Base-by-base conservation (phyloP, 768 basidiomycete species). In the Pleurotus platypus region DNA sequence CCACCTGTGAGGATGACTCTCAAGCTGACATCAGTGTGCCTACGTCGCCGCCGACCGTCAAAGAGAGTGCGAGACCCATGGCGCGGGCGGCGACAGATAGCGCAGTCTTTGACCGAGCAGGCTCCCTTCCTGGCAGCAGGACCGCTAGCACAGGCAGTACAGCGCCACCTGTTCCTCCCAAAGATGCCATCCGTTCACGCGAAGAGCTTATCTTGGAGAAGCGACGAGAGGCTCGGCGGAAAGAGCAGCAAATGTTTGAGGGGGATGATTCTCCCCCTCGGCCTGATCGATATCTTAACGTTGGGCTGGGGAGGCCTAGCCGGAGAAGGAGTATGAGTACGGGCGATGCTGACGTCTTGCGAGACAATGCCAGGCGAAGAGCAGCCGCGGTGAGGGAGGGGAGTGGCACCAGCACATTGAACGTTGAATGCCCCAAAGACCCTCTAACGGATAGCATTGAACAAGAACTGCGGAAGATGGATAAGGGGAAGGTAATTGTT, bases 281-380 rank as follows among this genome's bases (percentile, higher is more conserved):
- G 59, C 57, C n/a, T 59, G 63, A 39, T 58, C 57, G 61, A 49
- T 58, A 69, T 35, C 65, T 76, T 26, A 75, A 73, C 0, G 71
- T 75, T 40, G 75, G 40, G 24, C 54, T 55, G 16, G 64, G 80
- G 22, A 71, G 86, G 40, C 84, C 85, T 9, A 82, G 77, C 55
- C 75, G 81, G 55, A 75, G 90, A 61, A 76, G 89, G 55, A 94
- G 89, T 67, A 82, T 84, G 78, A 92, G 89, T 64, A 91, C 89
- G 1, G 85, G 87, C 7, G 92, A 92, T 67, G 85, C 82, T 2
- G 80, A 86, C 46, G 73, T 77, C 47, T 60, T 78, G 46, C 65
- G 68, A 20, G 69, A 70, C 4, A 63, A 64, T 13, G 69, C 72
- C 42, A 67, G 73, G 62, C 64, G 70, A 60, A 57, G 69, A 56